Base-by-base conservation (phyloP, 441 rosid species). In the Euphorbia celastroides region DNA sequence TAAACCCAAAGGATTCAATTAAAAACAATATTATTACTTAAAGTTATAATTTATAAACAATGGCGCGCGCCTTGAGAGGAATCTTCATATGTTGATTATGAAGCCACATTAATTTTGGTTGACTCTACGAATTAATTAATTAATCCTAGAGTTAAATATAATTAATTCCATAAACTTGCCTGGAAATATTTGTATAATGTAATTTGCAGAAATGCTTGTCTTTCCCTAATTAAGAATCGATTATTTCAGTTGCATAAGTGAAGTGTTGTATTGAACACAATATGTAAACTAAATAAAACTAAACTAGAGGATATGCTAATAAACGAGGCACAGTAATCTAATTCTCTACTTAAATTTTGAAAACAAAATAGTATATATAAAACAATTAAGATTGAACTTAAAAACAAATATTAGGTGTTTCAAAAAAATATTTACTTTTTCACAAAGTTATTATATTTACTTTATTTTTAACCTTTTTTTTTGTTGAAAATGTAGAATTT, bases 101-200 rank as follows among this genome's bases (percentile, higher is more conserved):
- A 65, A 73, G 44, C 70, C 62, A 32, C 66, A 56, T 32, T 44
- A 41, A 42, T 65, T 58, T 73, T 60, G 72, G 73, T 72, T 78
- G 78, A 77, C 79, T 66, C 0, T 32, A 36, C 19, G n/a, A n/a
- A n/a, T n/a, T 0, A 16, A 52, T 31, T 31, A 32, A 32, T 38
- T 65, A 23, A 36, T 12, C 19, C 27, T 20, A 52, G 57, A 20
- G 20, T 36, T 20, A 60, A 16, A 2, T 17, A 20, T 1, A 62
- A n/a, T 50, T 14, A n/a, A n/a, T n/a, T n/a, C 19, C 34, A 4
- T 0, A 0, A 27, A 11, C 51, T 64, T 48, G 13, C 5, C 7
- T 51, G 13, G 13, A 48, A 30, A 38, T 38, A 57, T 25, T 57
- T 34, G 25, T 2, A 41, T n/a, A n/a, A 25, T 26, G 5, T 25